Evolutionary conservation across 305 asterid genomes (phyloP), one percentile per base, ranked within the genome.

Genomic region (Lippia alba): DNA sequence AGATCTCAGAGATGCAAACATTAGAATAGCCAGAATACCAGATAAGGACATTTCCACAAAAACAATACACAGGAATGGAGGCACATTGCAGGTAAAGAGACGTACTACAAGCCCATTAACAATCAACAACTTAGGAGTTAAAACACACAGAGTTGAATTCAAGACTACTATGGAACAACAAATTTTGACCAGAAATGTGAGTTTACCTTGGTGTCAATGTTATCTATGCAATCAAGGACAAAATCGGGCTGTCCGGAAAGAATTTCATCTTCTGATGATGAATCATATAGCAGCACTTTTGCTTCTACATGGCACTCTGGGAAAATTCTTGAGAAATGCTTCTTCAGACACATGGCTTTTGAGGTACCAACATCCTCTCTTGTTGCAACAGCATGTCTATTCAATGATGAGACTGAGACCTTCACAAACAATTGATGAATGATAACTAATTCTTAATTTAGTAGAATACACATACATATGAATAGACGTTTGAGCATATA

Each of bases 351-450:
- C 61, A 87, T 66, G 75, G 97, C 94, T 79, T 94, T 94, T 0
- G 97, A 81, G 61, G 84, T 91, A 74, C 99, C 97, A 63, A 94
- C 99, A 81, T 94, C 99, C 81, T 87, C 94, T 72, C 99, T 91
- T 40, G 96, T 91, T 7, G 97, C 99, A 75, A 91, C 97, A 73
- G 97, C 97, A 81, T 94, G 99, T 73, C 99, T 87, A 85, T 94
- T 91, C 77, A 94, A 85, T 48, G 97, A 94, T 53, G 99, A 91
- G 77, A 94, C 96, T 54, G 99, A 88, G 81, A 94, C 97, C 97
- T 94, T 83, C 79, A 76, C 63, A 64, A 66, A 60, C 51, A 74
- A 79, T 69, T 45, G 68, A 66, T 11, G 10, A 70, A 56, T 51
- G 64, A 68, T 49, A 67, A 76, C 12, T 59, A 77, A 36, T 59